These are phyloP conservation scores for Phoenix dactylifera DNA, from an alignment of 176 grass and related monocot species.

Conservation along the genomic window DNA sequence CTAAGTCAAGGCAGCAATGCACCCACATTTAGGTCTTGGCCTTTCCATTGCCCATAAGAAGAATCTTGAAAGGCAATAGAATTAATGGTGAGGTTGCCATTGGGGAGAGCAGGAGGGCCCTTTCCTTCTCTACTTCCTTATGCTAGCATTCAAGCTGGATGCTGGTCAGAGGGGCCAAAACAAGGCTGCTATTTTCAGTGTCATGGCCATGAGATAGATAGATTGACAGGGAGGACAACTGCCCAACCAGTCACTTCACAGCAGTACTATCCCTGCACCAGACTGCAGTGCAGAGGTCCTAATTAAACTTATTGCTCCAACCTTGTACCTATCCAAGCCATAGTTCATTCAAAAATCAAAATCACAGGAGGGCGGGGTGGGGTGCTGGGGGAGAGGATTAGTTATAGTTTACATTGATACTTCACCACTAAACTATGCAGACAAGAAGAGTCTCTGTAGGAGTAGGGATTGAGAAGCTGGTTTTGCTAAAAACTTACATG, in stretches of 20 bases:
- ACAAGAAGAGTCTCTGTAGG: neutral
- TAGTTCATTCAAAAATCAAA: constrained; percentile 1
- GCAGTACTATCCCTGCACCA: constrained; percentile 19
- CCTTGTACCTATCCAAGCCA: neutral
- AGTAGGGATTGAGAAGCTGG: constrained; percentile 2
- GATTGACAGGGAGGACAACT: constrained; percentile 32
- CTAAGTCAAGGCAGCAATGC: neutral
- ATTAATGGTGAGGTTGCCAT: constrained; percentile 34
- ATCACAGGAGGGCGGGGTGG: neutral
- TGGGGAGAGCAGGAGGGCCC: constrained; percentile 10
- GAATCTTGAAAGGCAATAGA: constrained; percentile 15
- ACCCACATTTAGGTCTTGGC: neutral
- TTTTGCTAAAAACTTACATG: constrained; percentile 18
- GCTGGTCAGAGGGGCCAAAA: constrained; percentile 28
- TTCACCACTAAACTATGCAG: neutral
- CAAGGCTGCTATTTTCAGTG: constrained; percentile 33
- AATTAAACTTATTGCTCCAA: constrained; percentile 4
- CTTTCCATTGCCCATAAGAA: constrained; percentile 1
- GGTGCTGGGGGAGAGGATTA: neutral
- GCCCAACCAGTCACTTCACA: constrained; percentile 42
- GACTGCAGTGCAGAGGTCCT: constrained; percentile 24
- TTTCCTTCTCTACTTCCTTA: neutral
- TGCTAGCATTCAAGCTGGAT: constrained; percentile 21
- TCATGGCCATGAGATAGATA: constrained; percentile 20
- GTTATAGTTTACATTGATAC: constrained; percentile 26